Evolutionary conservation across 2,329 filamentous ascomycete species (phyloP), one percentile per base, ranked within the genome.

Genomic region (Didymosphaeria variabile): DNA sequence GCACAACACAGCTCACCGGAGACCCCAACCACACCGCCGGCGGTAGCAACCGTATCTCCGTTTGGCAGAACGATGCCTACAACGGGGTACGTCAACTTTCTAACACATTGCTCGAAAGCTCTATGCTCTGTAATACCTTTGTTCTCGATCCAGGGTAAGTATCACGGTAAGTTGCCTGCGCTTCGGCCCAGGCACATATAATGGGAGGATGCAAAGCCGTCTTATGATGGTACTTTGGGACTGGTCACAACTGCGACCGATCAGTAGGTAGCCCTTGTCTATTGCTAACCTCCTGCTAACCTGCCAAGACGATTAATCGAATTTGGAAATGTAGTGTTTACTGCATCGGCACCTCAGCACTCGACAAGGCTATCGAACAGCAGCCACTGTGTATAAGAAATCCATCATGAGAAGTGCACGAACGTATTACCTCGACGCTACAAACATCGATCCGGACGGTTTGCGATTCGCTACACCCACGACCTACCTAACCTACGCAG

Each of bases 31-130:
- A 45, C 45, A 26, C 58, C 31, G 26, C 26, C 26, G 26, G 26
- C 6, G 26, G 26, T 29, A 29, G 26, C 26, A 29, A 29, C 2
- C 26, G 26, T 29, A 29, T 29, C 26, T 31, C 50, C 31, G 21
- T 62, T 12, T 65, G 58, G 55, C 8, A 40, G 34, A 62, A 64
- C 17, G 34, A 34, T 7, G 40, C 51, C 23, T 62, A 55, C 26
- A 29, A 4, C 15, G 26, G 15, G 29, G 63, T 65, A 55, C 34
- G 62, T 60, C 50, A 8, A 50, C 44, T 46, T 19, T 54, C 51
- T n/a, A 26, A 19, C 31, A 19, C 42, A 31, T 19, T 32, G 42
- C 42, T 38, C 45, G 31, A 50, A 29, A 50, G 32, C 21, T 44
- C 26, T 29, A 44, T 57, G 42, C 54, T 57, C 42, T 49, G 42